Evolutionary conservation across 208 protist genomes (phyloP), one percentile per base, ranked within the genome.

Genomic region (Strigomonas culicis): DNA sequence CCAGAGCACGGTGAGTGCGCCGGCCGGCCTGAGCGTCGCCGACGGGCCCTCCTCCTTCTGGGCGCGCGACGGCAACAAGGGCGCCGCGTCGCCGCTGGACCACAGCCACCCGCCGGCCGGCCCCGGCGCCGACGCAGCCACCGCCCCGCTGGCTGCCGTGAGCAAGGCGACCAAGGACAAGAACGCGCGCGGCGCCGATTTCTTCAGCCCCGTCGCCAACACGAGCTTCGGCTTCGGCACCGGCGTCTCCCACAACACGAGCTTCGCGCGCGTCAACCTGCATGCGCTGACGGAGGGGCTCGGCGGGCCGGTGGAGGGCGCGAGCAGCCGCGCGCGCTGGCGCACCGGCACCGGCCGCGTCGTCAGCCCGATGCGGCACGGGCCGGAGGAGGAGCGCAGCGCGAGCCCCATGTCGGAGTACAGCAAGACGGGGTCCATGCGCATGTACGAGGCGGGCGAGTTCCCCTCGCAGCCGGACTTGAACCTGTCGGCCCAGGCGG

Each of bases 221-320:
- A 27, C 51, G 6, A 55, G 39, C 39, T 39, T 32, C 17, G 25
- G 24, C 22, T 32, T 10, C 25, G 34, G 24, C 36, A 19, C 19
- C 36, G 44, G 49, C 11, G 51, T 46, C 2, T 71, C 58, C 13
- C 66, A 58, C 31, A 74, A 74, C 46, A 28, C 68, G 1, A 74
- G 62, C 47, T 74, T 74, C 49, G 63, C 46, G 31, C 59, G 61
- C 30, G 43, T 74, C 44, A 68, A 60, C 39, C 56, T 74, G 8
- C 21, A 66, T 11, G 60, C 61, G 10, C 51, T 74, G 44, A 41
- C 44, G 22, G 32, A 21, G 27, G 41, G 22, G 21, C 43, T 39
- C 22, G 53, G 39, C 31, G 44, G 30, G 21, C 57, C 4, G 39
- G 8, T 22, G 36, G 21, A 46, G 36, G 31, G n/a, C 28, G 19